Conservation (phyloP, 345 rosid genomes). For the Pistacia vera region DNA sequence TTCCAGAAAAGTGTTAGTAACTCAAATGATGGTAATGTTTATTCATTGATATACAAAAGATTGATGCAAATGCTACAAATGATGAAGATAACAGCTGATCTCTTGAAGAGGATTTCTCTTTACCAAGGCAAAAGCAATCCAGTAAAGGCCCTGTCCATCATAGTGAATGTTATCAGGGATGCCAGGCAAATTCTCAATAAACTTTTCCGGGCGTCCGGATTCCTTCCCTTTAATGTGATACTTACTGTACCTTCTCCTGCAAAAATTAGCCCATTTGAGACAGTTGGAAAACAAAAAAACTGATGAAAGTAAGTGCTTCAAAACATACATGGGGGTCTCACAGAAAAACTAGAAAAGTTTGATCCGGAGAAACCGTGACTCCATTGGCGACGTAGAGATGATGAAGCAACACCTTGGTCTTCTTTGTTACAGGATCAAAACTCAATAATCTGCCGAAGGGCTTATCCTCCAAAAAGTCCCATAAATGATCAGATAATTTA, state of each 20-base stretch:
- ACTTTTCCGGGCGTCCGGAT: conserved; percentile 48
- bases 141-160: conserved; percentile 62
- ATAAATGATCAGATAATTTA: conserved; percentile 6
- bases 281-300: too few species aligned
- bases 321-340: conserved; percentile 56
- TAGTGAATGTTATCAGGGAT: conserved; percentile 72
- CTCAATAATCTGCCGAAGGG: conserved; percentile 73
- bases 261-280: neutral
- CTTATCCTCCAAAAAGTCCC: conserved; percentile 60
- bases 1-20: neutral
- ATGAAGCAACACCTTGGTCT: conserved; percentile 45
- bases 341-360: conserved; percentile 59
- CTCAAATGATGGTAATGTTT: neutral
- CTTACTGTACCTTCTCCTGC: conserved; percentile 69
- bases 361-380: conserved; percentile 58
- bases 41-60: neutral
- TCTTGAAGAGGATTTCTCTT: too few species aligned
- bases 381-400: conserved; percentile 80
- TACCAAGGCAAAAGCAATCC: conserved; percentile 64
- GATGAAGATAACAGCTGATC: neutral
- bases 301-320: neutral
- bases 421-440: conserved; percentile 50
- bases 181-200: conserved; percentile 55
- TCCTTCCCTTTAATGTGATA: conserved; percentile 54
- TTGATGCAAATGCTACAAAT: too few species aligned